Evolutionary conservation across 2,329 filamentous ascomycete species (phyloP).

Genomic region (Dryadomyces quercivorus): DNA sequence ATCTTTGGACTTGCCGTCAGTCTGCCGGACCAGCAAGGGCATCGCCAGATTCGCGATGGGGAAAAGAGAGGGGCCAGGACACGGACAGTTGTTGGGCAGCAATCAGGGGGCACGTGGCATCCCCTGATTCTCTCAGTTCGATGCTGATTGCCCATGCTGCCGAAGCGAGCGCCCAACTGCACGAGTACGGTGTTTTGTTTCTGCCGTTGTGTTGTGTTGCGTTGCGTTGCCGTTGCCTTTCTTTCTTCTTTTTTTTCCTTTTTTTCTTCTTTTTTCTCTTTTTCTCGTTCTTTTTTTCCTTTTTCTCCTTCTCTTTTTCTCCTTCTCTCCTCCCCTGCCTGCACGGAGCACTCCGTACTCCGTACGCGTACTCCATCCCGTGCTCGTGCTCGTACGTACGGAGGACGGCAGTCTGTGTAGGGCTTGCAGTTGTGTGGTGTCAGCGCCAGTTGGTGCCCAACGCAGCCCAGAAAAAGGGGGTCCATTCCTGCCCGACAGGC

Average conservation of each 20-base stretch:
- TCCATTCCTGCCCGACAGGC: slow-evolving; percentile 3
- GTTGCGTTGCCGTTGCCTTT: too few relatives aligned
- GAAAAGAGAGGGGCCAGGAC: neutral
- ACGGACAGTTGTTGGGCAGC: slow-evolving; percentile 1
- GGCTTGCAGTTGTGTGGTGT: neutral
- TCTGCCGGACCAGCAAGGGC: too few relatives aligned
- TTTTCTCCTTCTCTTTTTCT: neutral
- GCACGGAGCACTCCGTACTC: neutral
- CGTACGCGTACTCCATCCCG: too few relatives aligned
- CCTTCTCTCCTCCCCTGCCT: neutral
- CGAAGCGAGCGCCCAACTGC: neutral
- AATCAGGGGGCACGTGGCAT: neutral
- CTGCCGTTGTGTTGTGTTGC: too few relatives aligned
- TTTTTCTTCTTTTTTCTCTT: neutral
- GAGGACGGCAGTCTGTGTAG: neutral
- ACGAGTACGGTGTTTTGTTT: neutral
- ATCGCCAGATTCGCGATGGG: too few relatives aligned
- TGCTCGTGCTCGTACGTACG: neutral
- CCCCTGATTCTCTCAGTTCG: neutral
- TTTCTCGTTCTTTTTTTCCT: neutral
- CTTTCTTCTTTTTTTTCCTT: neutral
- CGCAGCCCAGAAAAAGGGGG: neutral
- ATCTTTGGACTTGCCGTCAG: neutral
- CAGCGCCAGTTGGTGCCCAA: slow-evolving; percentile 3
- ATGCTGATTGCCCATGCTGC: neutral